Conservation (phyloP, 129 eudicot genomes). For the Pittosporum tobira region DNA sequence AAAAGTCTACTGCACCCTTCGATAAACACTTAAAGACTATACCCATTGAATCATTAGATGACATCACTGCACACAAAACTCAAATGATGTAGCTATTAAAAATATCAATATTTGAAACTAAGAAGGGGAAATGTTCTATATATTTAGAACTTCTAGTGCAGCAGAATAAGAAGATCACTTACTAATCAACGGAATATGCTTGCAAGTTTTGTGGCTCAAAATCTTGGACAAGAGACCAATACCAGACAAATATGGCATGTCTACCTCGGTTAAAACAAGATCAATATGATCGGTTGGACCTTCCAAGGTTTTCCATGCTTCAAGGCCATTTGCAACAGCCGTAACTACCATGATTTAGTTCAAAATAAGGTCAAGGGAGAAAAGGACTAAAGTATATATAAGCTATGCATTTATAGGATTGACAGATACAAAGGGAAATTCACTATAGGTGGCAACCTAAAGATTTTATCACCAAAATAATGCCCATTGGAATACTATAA, state of each 20-base stretch:
- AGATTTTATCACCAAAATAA: neutral
- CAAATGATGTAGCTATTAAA: constrained; percentile 32
- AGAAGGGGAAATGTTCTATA: neutral
- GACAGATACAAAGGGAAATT: neutral
- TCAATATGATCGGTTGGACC: constrained; percentile 50
- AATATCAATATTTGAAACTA: constrained; percentile 1
- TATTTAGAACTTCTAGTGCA: neutral
- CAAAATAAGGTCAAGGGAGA: constrained; percentile 1
- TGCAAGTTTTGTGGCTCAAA: constrained; percentile 46
- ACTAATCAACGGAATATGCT: constrained; percentile 65
- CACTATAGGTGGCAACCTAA: neutral
- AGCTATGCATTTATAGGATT: neutral
- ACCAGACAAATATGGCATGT: constrained; percentile 60
- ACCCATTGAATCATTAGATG: constrained; percentile 74
- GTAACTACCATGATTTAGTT: constrained; percentile 37
- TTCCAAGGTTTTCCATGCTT: constrained; percentile 68
- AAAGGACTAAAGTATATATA: neutral
- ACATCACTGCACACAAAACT: constrained; percentile 70
- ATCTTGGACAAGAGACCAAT: constrained; percentile 52
- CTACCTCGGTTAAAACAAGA: constrained; percentile 63
- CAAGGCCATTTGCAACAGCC: constrained; percentile 53
- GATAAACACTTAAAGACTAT: constrained; percentile 76
- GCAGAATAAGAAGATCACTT: constrained; percentile 18
- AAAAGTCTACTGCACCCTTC: constrained; percentile 75
- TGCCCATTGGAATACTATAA: neutral